Evolutionary conservation across 208 protist genomes (phyloP).

Genomic region (Blastocrithidia nonstop): DNA sequence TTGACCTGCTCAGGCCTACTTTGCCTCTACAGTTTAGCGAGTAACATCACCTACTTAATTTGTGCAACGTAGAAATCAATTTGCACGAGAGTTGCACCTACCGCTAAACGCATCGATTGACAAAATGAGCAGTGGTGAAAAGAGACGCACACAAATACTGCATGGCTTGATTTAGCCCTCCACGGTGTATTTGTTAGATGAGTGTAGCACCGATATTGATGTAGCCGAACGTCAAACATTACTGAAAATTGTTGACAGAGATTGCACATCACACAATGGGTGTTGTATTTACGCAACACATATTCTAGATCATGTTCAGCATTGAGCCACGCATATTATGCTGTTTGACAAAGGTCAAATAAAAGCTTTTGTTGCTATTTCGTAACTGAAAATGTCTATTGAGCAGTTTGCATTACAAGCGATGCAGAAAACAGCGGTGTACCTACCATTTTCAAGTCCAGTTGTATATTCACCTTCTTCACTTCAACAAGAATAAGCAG

Average conservation of each 20-base stretch:
- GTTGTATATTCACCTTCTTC: no score
- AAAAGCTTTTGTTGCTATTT: conserved; percentile 16
- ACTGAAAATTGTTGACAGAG: conserved; percentile 28
- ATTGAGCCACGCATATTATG: conserved; percentile 69
- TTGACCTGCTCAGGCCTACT: conserved; percentile 63
- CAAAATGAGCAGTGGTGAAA: conserved; percentile 55
- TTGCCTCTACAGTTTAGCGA: conserved; percentile 51
- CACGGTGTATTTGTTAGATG: conserved; percentile 56
- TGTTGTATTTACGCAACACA: conserved; percentile 77
- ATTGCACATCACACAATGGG: conserved; percentile 16
- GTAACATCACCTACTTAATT: conserved; percentile 15
- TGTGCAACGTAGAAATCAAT: conserved; percentile 8
- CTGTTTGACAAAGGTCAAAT: conserved; percentile 27
- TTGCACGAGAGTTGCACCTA: conserved; percentile 38
- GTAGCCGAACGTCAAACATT: conserved; percentile 46
- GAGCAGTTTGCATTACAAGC: conserved; percentile 36
- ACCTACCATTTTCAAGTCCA: no score
- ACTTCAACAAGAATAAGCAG: no score
- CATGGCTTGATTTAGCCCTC: conserved; percentile 34
- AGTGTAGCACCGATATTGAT: conserved; percentile 78
- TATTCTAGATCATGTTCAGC: conserved; percentile 52
- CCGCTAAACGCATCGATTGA: conserved; percentile 22
- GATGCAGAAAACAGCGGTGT: conserved; percentile 24
- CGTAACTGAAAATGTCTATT: conserved; percentile 18
- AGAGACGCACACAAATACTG: conserved; percentile 55